Evolutionary conservation across 78 protist genomes (phyloP).

Genomic region (slime mould (Dictyostelium discoideum)): dicty_2.7 NC_007088.5:4683501-4684000

Average conservation of each 20-base stretch:
- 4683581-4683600: slow-evolving; percentile 62
- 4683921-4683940: slow-evolving; percentile 80
- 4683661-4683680: slow-evolving; percentile 55
- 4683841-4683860: slow-evolving; percentile 70
- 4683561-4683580: slow-evolving; percentile 14
- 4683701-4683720: slow-evolving; percentile 92
- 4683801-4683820: slow-evolving; percentile 87
- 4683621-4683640: slow-evolving; percentile 52
- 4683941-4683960: slow-evolving; percentile 43
- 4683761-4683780: slow-evolving; percentile 82
- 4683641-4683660: slow-evolving; percentile 31
- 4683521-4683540: slow-evolving; percentile 53
- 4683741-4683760: slow-evolving; percentile 48
- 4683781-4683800: slow-evolving; percentile 95
- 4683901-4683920: slow-evolving; percentile 67
- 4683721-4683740: slow-evolving; percentile 68
- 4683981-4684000: neutral
- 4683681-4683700: slow-evolving; percentile 80
- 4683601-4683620: slow-evolving; percentile 56
- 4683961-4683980: slow-evolving; percentile 71
- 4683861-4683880: slow-evolving; percentile 74
- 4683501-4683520: slow-evolving; percentile 39
- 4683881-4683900: slow-evolving; percentile 84
- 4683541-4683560: slow-evolving; percentile 58
- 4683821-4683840: slow-evolving; percentile 88